Percentiles rank a stretch among this genome's conserved stretches.
These are phyloP conservation scores for Diplodia seriata DNA, from an alignment of 2,329 filamentous ascomycete species.

Conservation along the genomic window DNA sequence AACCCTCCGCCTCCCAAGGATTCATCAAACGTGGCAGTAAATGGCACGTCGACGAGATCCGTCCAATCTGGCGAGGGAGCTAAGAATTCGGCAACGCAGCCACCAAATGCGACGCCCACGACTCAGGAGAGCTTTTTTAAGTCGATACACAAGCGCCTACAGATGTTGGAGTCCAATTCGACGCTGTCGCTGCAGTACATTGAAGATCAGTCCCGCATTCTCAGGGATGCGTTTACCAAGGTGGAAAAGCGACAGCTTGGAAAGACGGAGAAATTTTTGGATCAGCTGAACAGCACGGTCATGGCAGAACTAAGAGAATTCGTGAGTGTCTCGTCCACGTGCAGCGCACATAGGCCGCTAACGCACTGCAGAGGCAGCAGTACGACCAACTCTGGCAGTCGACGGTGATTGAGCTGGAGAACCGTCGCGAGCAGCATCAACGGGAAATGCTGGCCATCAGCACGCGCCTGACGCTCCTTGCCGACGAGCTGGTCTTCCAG, in stretches of 20 bases:
- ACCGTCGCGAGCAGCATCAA: slow-evolving; percentile 83
- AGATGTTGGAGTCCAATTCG: slow-evolving; percentile 89
- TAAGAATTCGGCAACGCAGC: slow-evolving; percentile 30
- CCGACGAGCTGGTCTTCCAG: slow-evolving; percentile 84
- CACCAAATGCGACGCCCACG: slow-evolving; percentile 68
- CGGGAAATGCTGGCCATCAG: slow-evolving; percentile 84
- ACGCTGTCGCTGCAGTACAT: slow-evolving; percentile 95
- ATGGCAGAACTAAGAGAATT: slow-evolving; percentile 74
- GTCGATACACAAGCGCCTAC: slow-evolving; percentile 88
- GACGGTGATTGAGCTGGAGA: slow-evolving; percentile 88
- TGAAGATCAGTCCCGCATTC: slow-evolving; percentile 89
- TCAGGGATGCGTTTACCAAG: slow-evolving; percentile 84
- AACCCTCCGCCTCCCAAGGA: slow-evolving; percentile 35
- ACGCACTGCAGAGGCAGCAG: slow-evolving; percentile 65
- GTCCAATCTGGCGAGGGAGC: slow-evolving; percentile 15
- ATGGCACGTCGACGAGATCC: slow-evolving; percentile 34
- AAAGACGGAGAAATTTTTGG: slow-evolving; percentile 83
- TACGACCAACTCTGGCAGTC: slow-evolving; percentile 98
- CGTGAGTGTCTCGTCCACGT: slow-evolving; percentile 26
- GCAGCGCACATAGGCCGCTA: background rate
- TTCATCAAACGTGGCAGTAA: slow-evolving; percentile 33
- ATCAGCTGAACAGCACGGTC: slow-evolving; percentile 86
- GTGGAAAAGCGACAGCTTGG: slow-evolving; percentile 85
- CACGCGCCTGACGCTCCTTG: slow-evolving; percentile 80
- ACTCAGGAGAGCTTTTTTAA: slow-evolving; percentile 99